These are phyloP conservation scores for Lantana camara DNA, from an alignment of 257 asterid genomes.

Conservation along the genomic window DNA sequence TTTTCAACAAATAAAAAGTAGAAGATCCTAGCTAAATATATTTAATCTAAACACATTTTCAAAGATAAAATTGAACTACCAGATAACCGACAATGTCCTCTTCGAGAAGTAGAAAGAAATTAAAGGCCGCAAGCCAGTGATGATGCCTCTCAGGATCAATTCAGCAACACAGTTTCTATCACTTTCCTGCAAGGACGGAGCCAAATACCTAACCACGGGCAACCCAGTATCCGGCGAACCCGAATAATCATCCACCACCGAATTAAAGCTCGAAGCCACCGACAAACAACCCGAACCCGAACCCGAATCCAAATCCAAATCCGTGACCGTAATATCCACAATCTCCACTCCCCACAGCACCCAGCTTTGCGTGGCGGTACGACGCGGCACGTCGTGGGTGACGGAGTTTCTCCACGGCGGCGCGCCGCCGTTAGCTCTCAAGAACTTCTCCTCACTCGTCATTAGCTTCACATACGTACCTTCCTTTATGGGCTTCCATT, in stretches of 20 bases:
- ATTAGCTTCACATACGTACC: slow-evolving; percentile 61
- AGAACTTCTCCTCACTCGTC: slow-evolving; percentile 59
- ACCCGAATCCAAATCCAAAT: slow-evolving; percentile 30
- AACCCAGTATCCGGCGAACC: slow-evolving; percentile 55
- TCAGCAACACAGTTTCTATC: slow-evolving; percentile 24
- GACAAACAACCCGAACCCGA: slow-evolving; percentile 29
- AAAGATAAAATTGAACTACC: slow-evolving; percentile 24
- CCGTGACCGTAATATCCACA: slow-evolving; percentile 50
- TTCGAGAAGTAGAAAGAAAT: slow-evolving; percentile 38
- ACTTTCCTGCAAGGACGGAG: slow-evolving; percentile 34
- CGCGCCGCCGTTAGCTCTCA: slow-evolving; percentile 80
- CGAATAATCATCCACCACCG: slow-evolving; percentile 39
- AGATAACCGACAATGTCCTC: slow-evolving; percentile 29
- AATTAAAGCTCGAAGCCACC: slow-evolving; percentile 44
- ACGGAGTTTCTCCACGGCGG: slow-evolving; percentile 84
- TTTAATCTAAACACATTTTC: slow-evolving; percentile 6
- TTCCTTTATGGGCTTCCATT: slow-evolving; percentile 78
- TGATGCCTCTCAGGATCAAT: slow-evolving; percentile 28
- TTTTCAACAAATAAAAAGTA: not conserved
- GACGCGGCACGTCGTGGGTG: slow-evolving; percentile 74
- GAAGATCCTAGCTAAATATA: not conserved
- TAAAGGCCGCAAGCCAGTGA: slow-evolving; percentile 33
- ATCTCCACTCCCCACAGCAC: slow-evolving; percentile 73
- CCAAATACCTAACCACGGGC: slow-evolving; percentile 21
- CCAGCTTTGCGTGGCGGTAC: slow-evolving; percentile 82